Conservation (phyloP, 345 rosid genomes). For the Populus nigra region DNA sequence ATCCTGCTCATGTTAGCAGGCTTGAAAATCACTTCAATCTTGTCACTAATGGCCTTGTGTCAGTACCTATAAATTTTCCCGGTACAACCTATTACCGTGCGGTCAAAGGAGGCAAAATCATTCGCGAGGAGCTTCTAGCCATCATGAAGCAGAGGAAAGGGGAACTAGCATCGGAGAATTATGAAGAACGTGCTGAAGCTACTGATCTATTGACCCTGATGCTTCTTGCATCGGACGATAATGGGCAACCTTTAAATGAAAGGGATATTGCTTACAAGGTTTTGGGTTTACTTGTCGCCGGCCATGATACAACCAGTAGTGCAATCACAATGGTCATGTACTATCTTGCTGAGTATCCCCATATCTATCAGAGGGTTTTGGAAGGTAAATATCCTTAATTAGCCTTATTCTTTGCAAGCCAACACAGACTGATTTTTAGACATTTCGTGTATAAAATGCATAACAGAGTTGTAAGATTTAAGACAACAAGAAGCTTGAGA, state of each 20-base stretch:
- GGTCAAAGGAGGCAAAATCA: background rate
- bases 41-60: background rate
- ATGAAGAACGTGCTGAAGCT: no score
- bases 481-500: no score
- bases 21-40: background rate
- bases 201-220: background rate
- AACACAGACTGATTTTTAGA: no score
- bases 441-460: no score
- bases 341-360: slow-evolving; percentile 4
- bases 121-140: background rate
- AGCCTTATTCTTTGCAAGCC: background rate
- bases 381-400: background rate
- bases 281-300: background rate
- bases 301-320: slow-evolving; percentile 6
- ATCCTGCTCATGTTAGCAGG: background rate
- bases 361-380: slow-evolving; percentile 1
- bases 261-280: background rate
- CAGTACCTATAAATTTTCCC: slow-evolving; percentile 11
- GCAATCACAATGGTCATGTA: background rate
- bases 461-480: no score
- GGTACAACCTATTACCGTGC: slow-evolving; percentile 14
- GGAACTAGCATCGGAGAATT: background rate
- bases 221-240: background rate
- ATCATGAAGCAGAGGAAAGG: background rate
- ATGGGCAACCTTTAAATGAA: background rate